Conservation (phyloP, 257 asterid species). For the Cynanchum wilfordii region DNA sequence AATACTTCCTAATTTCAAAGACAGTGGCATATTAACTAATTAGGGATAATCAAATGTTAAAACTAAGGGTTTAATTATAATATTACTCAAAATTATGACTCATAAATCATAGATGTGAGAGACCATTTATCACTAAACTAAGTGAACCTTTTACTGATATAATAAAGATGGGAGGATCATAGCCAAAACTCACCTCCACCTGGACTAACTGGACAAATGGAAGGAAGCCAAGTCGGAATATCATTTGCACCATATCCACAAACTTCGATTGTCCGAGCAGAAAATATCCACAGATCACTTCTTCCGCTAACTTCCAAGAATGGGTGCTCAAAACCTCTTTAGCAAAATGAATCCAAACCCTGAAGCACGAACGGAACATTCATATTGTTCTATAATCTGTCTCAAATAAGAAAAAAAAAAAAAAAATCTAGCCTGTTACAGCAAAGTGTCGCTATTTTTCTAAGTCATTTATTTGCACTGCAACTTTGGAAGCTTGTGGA, state of each 20-base stretch:
- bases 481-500: slow-evolving; percentile 16
- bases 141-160: background rate
- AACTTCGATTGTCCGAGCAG: slow-evolving; percentile 42
- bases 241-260: slow-evolving; percentile 49
- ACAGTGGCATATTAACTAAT: no score
- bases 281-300: slow-evolving; percentile 40
- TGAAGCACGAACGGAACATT: background rate
- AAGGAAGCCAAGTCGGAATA: slow-evolving; percentile 12
- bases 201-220: slow-evolving; percentile 5
- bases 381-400: background rate
- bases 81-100: no score
- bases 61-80: no score
- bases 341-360: slow-evolving; percentile 6
- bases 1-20: no score
- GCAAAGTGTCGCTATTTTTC: background rate
- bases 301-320: slow-evolving; percentile 28
- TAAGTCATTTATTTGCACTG: background rate
- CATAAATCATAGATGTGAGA: no score
- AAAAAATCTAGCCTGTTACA: background rate
- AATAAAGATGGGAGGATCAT: background rate
- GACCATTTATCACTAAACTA: no score
- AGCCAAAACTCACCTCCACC: background rate
- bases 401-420: no score
- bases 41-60: no score
- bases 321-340: slow-evolving; percentile 6